A percentile compares a stretch with the other conserved stretches of the same genome.
Conservation (phyloP, 2,329 filamentous ascomycete genomes). For the Sphaerulina populicola region DNA sequence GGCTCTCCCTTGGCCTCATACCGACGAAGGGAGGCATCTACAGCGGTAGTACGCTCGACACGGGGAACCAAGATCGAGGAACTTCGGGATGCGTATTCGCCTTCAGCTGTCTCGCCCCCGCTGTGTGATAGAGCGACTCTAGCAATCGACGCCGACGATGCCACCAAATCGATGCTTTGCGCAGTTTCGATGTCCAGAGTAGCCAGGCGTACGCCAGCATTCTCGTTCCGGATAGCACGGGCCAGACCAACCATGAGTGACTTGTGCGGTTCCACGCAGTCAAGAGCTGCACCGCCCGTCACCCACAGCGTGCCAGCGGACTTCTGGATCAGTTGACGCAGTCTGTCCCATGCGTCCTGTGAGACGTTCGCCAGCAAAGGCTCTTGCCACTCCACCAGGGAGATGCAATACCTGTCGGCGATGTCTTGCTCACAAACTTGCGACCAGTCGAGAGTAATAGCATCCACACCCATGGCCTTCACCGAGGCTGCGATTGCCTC, state of each 20-base stretch:
- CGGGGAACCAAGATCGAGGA: constrained; percentile 11
- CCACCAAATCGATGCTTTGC: neutral
- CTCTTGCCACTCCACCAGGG: constrained; percentile 4
- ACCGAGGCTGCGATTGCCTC: neutral
- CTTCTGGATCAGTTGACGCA: neutral
- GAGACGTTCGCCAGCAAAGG: constrained; percentile 4
- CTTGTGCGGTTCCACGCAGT: constrained; percentile 2
- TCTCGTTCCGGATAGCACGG: constrained; percentile 17
- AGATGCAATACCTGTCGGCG: constrained; percentile 9
- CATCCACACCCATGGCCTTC: neutral
- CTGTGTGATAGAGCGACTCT: constrained; percentile 6
- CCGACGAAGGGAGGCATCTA: constrained; percentile 9
- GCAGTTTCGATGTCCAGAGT: constrained; percentile 12
- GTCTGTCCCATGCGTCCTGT: neutral
- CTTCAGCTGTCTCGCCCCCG: constrained; percentile 3
- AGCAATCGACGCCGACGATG: constrained; percentile 1
- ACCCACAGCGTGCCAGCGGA: constrained; percentile 10
- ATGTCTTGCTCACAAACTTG: constrained; percentile 1
- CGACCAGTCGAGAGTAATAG: neutral
- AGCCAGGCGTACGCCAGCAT: constrained; percentile 7
- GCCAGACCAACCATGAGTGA: constrained; percentile 11
- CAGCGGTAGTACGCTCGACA: constrained; percentile 8
- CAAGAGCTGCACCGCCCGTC: constrained; percentile 7
- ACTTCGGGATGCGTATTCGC: constrained; percentile 12
- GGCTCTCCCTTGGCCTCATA: constrained; percentile 11